phyloP scores from a whole-genome alignment of 2,329 filamentous ascomycete species.

The Massarina eburnea region DNA sequence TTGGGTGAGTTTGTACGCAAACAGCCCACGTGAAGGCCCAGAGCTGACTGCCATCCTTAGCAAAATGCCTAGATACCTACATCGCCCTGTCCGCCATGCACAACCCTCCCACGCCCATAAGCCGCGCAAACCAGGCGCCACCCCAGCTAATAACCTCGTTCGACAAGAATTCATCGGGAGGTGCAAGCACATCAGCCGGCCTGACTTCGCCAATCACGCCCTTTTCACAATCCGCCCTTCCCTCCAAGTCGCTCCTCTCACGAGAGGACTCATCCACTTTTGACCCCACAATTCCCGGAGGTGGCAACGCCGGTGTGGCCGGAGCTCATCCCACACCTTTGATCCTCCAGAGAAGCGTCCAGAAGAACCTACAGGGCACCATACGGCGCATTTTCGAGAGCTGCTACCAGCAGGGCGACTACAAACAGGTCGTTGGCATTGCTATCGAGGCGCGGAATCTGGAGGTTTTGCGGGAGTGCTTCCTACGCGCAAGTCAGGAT shows the following conservation, averaged over 20 bases:
- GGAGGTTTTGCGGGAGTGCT: conserved; percentile 81
- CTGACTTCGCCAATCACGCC: conserved; percentile 88
- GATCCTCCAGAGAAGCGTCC: conserved; percentile 71
- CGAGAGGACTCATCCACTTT: conserved; percentile 69
- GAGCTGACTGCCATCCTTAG: conserved; percentile 39
- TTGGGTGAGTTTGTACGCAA: conserved; percentile 61
- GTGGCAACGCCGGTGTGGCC: conserved; percentile 57
- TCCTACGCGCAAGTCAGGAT: conserved; percentile 84
- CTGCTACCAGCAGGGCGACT: conserved; percentile 82
- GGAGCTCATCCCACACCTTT: conserved; percentile 61
- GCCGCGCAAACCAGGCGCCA: conserved; percentile 53
- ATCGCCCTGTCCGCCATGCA: conserved; percentile 74
- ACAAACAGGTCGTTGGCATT: conserved; percentile 95
- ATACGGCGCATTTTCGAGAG: conserved; percentile 90
- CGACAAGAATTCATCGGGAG: conserved; percentile 65
- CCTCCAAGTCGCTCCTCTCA: conserved; percentile 93
- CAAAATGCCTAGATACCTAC: conserved; percentile 97
- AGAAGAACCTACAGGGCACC: conserved; percentile 76
- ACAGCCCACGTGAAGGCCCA: neutral
- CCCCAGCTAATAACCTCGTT: conserved; percentile 82
- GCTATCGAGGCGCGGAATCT: conserved; percentile 93
- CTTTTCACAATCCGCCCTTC: conserved; percentile 90
- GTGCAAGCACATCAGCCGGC: conserved; percentile 63
- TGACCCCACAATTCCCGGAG: conserved; percentile 58
- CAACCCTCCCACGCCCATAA: conserved; percentile 54